Conservation (phyloP, 73 alveolate genomes). For the Paramecium biaurelia region DNA sequence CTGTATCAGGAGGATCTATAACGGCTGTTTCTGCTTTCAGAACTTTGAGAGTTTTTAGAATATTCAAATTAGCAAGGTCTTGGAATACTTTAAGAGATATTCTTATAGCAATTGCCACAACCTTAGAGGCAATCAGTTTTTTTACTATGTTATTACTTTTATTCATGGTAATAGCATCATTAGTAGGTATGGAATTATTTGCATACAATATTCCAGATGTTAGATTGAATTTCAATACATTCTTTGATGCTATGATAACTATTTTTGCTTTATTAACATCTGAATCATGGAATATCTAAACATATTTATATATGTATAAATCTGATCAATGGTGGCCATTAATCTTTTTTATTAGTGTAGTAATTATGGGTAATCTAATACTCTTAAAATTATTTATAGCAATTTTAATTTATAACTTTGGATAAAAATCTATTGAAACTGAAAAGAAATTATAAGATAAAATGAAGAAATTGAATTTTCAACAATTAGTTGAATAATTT, state of each 20-base stretch:
- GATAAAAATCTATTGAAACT: not conserved
- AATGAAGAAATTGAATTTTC: not conserved
- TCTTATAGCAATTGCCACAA: not conserved
- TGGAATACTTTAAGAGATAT: constrained; percentile 66
- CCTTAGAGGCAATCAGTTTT: not conserved
- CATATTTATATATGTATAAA: constrained; percentile 56
- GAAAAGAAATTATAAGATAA: constrained; percentile 17
- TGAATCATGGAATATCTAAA: constrained; percentile 73
- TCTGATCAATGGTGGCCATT: constrained; percentile 21
- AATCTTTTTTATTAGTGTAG: constrained; percentile 50
- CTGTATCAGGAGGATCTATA: constrained; percentile 49
- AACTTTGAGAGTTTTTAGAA: constrained; percentile 76
- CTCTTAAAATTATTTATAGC: constrained; percentile 67
- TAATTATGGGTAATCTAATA: constrained; percentile 59
- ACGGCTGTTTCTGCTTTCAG: constrained; percentile 77
- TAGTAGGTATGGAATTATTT: constrained; percentile 79
- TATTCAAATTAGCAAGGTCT: constrained; percentile 65
- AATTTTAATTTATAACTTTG: constrained; percentile 63
- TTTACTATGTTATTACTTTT: constrained; percentile 64
- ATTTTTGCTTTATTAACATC: constrained; percentile 66
- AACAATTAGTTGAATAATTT: not conserved
- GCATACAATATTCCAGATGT: constrained; percentile 66
- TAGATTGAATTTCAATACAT: constrained; percentile 67
- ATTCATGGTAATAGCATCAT: constrained; percentile 68
- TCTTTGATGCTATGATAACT: constrained; percentile 57